phyloP scores from a whole-genome alignment of 306 rosid genomes.

The Senna siamea region DNA sequence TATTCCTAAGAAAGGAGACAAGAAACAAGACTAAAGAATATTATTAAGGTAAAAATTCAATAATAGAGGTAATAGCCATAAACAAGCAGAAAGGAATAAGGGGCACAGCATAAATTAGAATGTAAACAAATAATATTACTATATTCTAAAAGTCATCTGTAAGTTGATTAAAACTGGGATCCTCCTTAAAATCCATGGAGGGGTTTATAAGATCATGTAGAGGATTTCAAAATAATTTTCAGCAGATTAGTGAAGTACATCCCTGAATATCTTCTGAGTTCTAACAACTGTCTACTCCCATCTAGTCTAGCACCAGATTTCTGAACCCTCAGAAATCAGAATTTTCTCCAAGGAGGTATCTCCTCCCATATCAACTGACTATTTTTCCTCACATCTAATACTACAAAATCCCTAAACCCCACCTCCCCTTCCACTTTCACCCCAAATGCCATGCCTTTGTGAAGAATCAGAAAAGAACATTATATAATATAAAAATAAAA shows the following conservation, averaged over 20 bases:
- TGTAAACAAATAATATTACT: background rate
- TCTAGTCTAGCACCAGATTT: background rate
- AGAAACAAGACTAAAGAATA: background rate
- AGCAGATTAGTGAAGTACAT: background rate
- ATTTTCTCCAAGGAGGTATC: background rate
- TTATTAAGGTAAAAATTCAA: conserved; percentile 9
- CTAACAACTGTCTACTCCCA: background rate
- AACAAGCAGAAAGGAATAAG: conserved; percentile 10
- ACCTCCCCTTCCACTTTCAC: background rate
- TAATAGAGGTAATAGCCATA: conserved; percentile 28
- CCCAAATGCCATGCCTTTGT: background rate
- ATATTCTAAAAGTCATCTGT: background rate
- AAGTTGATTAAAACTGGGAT: background rate
- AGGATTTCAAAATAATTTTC: background rate
- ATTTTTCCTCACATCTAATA: background rate
- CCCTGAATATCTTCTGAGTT: background rate
- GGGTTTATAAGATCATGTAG: background rate
- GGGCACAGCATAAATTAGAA: background rate
- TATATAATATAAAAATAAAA: background rate
- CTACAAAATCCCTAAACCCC: background rate
- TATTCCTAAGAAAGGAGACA: conserved; percentile 54
- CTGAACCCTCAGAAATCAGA: background rate
- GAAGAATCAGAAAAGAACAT: background rate
- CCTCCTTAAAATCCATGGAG: background rate
- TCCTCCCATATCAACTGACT: background rate